Conservation (phyloP, 2,329 filamentous ascomycete species). For the Monilinia fructicola region DNA sequence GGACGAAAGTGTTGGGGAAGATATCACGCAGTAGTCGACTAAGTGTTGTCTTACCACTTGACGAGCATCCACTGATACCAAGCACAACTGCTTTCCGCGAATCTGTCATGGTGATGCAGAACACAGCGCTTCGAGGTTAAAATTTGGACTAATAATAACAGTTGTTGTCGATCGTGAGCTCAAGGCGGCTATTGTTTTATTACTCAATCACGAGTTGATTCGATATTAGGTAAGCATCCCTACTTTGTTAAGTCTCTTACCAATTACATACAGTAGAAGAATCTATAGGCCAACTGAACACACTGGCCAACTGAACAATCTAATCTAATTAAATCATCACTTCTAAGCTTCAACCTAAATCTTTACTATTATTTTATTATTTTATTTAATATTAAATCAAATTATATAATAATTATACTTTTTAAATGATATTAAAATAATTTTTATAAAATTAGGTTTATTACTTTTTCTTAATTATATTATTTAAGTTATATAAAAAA, state of each 20-base stretch:
- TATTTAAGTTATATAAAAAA: no score
- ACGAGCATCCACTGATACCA: constrained; percentile 85
- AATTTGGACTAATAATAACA: not conserved
- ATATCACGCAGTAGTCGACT: constrained; percentile 80
- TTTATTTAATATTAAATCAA: no score
- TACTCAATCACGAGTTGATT: not conserved
- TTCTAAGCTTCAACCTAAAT: no score
- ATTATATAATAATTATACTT: no score
- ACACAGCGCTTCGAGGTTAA: not conserved
- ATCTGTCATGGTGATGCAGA: constrained; percentile 22
- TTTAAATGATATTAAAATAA: no score
- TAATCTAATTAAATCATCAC: no score
- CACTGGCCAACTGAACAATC: no score
- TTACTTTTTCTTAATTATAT: no score
- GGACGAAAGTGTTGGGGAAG: constrained; percentile 74
- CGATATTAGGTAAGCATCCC: not conserved
- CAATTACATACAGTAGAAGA: no score
- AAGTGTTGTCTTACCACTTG: constrained; percentile 92
- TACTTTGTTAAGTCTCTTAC: not conserved
- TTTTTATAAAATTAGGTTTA: no score
- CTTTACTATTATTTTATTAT: no score
- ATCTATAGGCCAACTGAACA: no score
- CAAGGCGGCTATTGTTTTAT: not conserved
- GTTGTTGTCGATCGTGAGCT: not conserved
- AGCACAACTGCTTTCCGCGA: constrained; percentile 56